Evolutionary conservation across 2,329 filamentous ascomycete species (phyloP).

Genomic region (Elsinoe australis): DNA sequence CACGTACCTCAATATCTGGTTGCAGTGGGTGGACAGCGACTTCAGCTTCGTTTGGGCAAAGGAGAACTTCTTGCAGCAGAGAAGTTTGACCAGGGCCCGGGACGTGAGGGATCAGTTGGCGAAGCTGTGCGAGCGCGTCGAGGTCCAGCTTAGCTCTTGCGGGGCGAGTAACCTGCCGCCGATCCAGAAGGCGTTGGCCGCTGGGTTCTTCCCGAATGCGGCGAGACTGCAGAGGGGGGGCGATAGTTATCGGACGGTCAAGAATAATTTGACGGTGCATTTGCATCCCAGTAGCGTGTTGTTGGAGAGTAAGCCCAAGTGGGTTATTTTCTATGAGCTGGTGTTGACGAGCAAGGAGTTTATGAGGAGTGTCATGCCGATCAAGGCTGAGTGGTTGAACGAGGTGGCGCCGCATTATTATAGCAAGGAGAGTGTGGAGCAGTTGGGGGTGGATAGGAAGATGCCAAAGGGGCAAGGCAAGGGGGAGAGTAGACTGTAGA

Average conservation of each 20-base stretch:
- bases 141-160: slow-evolving; percentile 62
- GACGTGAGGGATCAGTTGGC: slow-evolving; percentile 89
- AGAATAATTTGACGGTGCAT: slow-evolving; percentile 80
- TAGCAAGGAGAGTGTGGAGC: slow-evolving; percentile 83
- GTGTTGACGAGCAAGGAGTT: slow-evolving; percentile 85
- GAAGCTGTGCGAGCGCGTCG: slow-evolving; percentile 87
- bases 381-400: slow-evolving; percentile 75
- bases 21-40: slow-evolving; percentile 89
- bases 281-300: slow-evolving; percentile 84
- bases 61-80: slow-evolving; percentile 90
- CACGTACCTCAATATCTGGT: slow-evolving; percentile 85
- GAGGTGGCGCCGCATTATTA: slow-evolving; percentile 93
- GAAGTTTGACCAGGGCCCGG: slow-evolving; percentile 76
- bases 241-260: slow-evolving; percentile 83
- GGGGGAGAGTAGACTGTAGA: slow-evolving; percentile 24
- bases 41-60: slow-evolving; percentile 80
- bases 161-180: slow-evolving; percentile 65
- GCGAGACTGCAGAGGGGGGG: slow-evolving; percentile 75
- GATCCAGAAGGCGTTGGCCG: slow-evolving; percentile 79
- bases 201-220: slow-evolving; percentile 91
- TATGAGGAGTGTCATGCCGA: slow-evolving; percentile 78
- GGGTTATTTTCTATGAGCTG: slow-evolving; percentile 79
- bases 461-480: slow-evolving; percentile 53
- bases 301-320: slow-evolving; percentile 72
- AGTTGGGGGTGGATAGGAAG: slow-evolving; percentile 67